Conservation (phyloP, 2,329 filamentous ascomycete genomes). For the Cytospora paraplurivora region DNA sequence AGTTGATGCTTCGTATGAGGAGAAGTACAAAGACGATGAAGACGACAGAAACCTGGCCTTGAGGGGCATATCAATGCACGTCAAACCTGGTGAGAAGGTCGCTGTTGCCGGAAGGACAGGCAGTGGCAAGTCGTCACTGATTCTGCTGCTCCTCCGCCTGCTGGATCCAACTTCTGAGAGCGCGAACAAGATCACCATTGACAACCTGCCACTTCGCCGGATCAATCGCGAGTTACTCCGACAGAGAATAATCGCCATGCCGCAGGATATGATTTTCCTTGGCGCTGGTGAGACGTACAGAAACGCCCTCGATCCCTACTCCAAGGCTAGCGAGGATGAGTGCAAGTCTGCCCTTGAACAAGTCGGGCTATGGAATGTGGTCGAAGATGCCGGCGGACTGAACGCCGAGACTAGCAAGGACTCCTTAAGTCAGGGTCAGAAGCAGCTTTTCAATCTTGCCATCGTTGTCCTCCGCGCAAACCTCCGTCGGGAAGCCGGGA, state of each 20-base stretch:
- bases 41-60: constrained; percentile 32
- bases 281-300: constrained; percentile 40
- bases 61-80: constrained; percentile 35
- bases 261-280: constrained; percentile 48
- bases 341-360: constrained; percentile 32
- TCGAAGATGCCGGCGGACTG: constrained; percentile 34
- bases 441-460: constrained; percentile 52
- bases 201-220: constrained; percentile 36
- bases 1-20: constrained; percentile 35
- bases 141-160: constrained; percentile 44
- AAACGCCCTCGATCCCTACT: constrained; percentile 39
- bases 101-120: constrained; percentile 40
- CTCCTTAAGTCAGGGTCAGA: constrained; percentile 54
- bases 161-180: constrained; percentile 37
- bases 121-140: constrained; percentile 43
- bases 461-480: constrained; percentile 46
- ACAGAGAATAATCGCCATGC: constrained; percentile 44
- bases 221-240: constrained; percentile 41
- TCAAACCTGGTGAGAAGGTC: constrained; percentile 38
- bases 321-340: constrained; percentile 30
- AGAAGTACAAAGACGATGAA: not conserved
- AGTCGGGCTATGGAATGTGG: constrained; percentile 33
- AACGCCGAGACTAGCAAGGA: constrained; percentile 42
- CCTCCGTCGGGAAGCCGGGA: not conserved
- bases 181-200: constrained; percentile 38